A percentile compares a stretch with the other conserved stretches of the same genome.
Conservation (phyloP, 2,329 filamentous ascomycete genomes). For the Ilyonectria destructans region DNA sequence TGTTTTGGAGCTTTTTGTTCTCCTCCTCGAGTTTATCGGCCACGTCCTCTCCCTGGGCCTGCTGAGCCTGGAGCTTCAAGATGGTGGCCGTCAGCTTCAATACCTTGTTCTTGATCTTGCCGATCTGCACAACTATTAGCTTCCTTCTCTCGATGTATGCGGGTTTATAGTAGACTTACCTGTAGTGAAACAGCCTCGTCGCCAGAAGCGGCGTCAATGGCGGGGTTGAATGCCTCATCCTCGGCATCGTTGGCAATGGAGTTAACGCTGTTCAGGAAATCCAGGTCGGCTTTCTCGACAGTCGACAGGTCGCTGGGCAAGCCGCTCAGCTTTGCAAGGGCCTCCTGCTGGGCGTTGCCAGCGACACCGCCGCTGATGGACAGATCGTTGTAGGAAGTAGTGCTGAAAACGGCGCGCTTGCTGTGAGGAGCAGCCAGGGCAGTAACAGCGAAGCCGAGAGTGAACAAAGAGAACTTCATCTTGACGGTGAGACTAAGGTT, state of each 20-base stretch:
- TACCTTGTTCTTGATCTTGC: constrained; percentile 75
- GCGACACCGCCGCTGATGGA: constrained; percentile 65
- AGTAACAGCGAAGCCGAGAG: constrained; percentile 48
- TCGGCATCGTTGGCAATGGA: constrained; percentile 70
- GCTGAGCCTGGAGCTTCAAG: constrained; percentile 65
- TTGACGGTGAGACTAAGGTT: constrained; percentile 24
- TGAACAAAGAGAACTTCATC: constrained; percentile 56
- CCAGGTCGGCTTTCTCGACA: constrained; percentile 64
- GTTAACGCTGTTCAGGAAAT: constrained; percentile 67
- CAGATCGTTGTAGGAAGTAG: constrained; percentile 60
- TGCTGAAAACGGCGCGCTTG: constrained; percentile 52
- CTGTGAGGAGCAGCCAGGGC: constrained; percentile 50
- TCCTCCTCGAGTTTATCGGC: constrained; percentile 62
- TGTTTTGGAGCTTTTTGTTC: constrained; percentile 68
- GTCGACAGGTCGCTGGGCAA: constrained; percentile 60
- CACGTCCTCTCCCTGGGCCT: constrained; percentile 67
- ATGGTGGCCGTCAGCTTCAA: constrained; percentile 70
- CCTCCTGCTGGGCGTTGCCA: constrained; percentile 62
- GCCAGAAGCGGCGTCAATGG: constrained; percentile 65
- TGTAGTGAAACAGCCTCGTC: constrained; percentile 65
- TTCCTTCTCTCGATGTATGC: fast-evolving
- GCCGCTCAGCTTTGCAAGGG: constrained; percentile 56
- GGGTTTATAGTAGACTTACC: constrained; percentile 45
- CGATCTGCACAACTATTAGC: constrained; percentile 54
- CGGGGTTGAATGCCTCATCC: constrained; percentile 67